A percentile compares a stretch with the other conserved stretches of the same genome.
Conservation (phyloP, 768 basidiomycete genomes). For the Lactarius sp. region DNA sequence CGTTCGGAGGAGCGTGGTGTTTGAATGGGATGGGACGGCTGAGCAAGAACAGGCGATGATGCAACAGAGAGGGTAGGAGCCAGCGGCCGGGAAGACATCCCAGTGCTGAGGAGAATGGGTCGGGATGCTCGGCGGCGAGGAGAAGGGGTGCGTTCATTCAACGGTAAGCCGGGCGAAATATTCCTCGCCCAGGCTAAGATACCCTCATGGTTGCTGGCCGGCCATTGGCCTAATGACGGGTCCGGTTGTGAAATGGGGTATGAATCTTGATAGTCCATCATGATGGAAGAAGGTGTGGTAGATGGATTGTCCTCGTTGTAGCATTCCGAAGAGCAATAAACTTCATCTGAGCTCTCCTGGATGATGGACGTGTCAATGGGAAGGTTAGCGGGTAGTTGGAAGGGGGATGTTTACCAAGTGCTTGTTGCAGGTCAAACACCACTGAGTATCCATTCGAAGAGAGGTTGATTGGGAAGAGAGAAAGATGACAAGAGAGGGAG, state of each 20-base stretch:
- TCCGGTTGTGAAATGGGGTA: conserved; percentile 8
- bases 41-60: conserved; percentile 21
- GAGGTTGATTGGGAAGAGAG: conserved; percentile 17
- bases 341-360: conserved; percentile 34
- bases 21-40: conserved; percentile 23
- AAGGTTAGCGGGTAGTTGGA: not conserved
- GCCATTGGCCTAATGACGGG: conserved; percentile 16
- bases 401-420: conserved; percentile 44
- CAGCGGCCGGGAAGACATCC: conserved; percentile 16
- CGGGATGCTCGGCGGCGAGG: conserved; percentile 5
- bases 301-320: conserved; percentile 33
- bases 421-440: conserved; percentile 64
- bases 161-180: conserved; percentile 29
- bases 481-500: conserved; percentile 26
- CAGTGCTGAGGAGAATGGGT: conserved; percentile 17
- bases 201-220: conserved; percentile 38
- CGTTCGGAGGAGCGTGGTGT: conserved; percentile 24
- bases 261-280: conserved; percentile 16
- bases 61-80: conserved; percentile 25
- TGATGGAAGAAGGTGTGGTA: conserved; percentile 16
- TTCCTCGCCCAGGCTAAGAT: conserved; percentile 41
- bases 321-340: conserved; percentile 54
- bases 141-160: conserved; percentile 23
- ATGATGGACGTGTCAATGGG: conserved; percentile 26
- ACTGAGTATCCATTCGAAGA: conserved; percentile 56